Conservation (phyloP, 169 alveolate genomes). For the Babesia ovis region DNA sequence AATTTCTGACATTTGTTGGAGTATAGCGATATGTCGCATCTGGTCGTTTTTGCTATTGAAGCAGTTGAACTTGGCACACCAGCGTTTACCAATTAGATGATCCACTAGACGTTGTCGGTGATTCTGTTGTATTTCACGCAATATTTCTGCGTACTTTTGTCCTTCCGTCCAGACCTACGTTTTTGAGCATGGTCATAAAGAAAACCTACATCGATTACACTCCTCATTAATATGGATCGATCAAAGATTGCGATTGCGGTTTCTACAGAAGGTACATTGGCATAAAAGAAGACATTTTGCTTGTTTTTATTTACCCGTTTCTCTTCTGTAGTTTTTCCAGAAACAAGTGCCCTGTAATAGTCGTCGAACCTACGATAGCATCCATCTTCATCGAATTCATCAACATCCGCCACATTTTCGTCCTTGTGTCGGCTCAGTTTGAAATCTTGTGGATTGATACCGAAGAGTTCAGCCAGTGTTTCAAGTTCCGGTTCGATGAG, state of each 20-base stretch:
- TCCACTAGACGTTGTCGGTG: background rate
- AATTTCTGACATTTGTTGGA: conserved; percentile 36
- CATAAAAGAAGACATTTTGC: conserved; percentile 57
- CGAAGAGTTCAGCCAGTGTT: conserved; percentile 34
- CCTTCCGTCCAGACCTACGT: conserved; percentile 61
- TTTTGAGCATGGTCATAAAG: background rate
- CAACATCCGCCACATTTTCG: background rate
- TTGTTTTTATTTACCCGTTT: conserved; percentile 3
- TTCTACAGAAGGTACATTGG: conserved; percentile 26
- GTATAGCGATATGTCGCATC: conserved; percentile 10
- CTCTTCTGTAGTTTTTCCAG: conserved; percentile 24
- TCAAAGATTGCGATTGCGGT: conserved; percentile 43
- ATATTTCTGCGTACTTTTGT: conserved; percentile 27
- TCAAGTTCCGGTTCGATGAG: conserved; percentile 59
- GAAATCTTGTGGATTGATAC: conserved; percentile 10
- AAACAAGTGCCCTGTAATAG: conserved; percentile 26
- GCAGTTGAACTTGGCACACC: conserved; percentile 50
- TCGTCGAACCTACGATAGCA: conserved; percentile 16
- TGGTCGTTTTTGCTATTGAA: conserved; percentile 32
- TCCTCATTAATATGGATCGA: conserved; percentile 25
- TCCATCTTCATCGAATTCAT: conserved; percentile 10
- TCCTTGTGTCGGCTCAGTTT: conserved; percentile 12
- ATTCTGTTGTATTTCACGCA: conserved; percentile 5
- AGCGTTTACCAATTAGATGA: conserved; percentile 18
- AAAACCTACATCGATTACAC: conserved; percentile 35